Base-by-base conservation (phyloP, 768 basidiomycete species). In the Cystofilobasidium macerans region DNA sequence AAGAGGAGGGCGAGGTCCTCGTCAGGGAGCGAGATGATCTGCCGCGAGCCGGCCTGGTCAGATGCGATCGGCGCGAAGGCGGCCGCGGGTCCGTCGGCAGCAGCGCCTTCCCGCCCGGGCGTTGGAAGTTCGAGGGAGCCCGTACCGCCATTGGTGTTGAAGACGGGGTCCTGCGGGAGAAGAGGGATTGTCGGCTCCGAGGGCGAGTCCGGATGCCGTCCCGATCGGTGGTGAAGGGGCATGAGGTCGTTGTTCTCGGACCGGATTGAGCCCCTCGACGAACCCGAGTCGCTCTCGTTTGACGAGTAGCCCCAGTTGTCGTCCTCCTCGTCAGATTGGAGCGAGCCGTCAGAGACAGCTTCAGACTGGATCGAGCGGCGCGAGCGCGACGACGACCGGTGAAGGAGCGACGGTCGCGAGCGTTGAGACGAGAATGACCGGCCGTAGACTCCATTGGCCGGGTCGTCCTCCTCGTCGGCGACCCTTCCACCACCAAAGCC, bases 251-350 rank as follows among this genome's bases (percentile, higher is more conserved):
- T 75, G 73, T 70, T 77, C 71, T 24, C 72, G 71, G 67, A 70
- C 67, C 51, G 62, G 33, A 61, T 53, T 16, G 65, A 67, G 6
- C 59, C 47, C 42, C 56, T 51, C 9, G 65, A 61, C 9, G 57
- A 65, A 13, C 53, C 40, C 28, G 83, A 82, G 71, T 86, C 81
- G 65, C 82, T 87, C 72, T 92, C 89, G 28, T 83, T 87, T 3
- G 89, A 90, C n/a, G 86, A 84, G 76, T 91, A 92, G 5, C 89
- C 89, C 89, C 89, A 92, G n/a, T 88, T 81, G 14, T 84, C 83
- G 65, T 78, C 75, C 3, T 88, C 81, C 6, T 84, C 83, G 65
- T 78, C 75, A 2, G 71, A 71, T n/a, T 75, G 80, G 42, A 51
- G 57, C 20, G 35, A 65, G 53, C 22, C 65, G 58, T 32, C 56